Evolutionary conservation across 1,139 yeast species (phyloP).

Genomic region (Geotrichum phurueaensis): DNA sequence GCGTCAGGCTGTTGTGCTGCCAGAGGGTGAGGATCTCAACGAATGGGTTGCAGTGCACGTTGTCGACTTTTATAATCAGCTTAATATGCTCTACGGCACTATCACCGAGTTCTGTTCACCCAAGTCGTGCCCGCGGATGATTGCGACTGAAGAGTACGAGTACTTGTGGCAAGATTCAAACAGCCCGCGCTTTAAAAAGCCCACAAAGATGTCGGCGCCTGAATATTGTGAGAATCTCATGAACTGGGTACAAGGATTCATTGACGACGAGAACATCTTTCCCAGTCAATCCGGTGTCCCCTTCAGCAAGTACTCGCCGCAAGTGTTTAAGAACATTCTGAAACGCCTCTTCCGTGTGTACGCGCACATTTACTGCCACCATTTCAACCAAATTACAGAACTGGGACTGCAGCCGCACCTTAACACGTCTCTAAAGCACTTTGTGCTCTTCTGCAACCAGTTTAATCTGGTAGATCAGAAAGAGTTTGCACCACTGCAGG

Average conservation of each 20-base stretch:
- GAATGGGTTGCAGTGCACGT: constrained; percentile 96
- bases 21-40: constrained; percentile 83
- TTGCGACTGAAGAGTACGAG: constrained; percentile 94
- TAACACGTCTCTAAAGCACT: constrained; percentile 91
- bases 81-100: constrained; percentile 93
- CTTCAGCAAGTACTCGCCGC: constrained; percentile 47
- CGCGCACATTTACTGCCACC: constrained; percentile 97
- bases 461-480: constrained; percentile 67
- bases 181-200: constrained; percentile 46
- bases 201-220: constrained; percentile 83
- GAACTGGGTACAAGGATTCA: constrained; percentile 87
- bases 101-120: constrained; percentile 97
- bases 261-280: constrained; percentile 84
- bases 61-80: constrained; percentile 76
- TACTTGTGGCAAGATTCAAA: constrained; percentile 83
- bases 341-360: constrained; percentile 91
- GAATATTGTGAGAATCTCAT: constrained; percentile 87
- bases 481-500: constrained; percentile 90
- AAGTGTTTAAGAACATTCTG: constrained; percentile 75
- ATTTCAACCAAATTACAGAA: constrained; percentile 89
- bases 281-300: constrained; percentile 89
- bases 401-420: constrained; percentile 87
- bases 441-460: constrained; percentile 79
- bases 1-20: constrained; percentile 87
- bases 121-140: constrained; percentile 87